A percentile compares a stretch with the other conserved stretches of the same genome.
Conservation (phyloP, 331 rosid genomes). For the Malus hybrid region DNA sequence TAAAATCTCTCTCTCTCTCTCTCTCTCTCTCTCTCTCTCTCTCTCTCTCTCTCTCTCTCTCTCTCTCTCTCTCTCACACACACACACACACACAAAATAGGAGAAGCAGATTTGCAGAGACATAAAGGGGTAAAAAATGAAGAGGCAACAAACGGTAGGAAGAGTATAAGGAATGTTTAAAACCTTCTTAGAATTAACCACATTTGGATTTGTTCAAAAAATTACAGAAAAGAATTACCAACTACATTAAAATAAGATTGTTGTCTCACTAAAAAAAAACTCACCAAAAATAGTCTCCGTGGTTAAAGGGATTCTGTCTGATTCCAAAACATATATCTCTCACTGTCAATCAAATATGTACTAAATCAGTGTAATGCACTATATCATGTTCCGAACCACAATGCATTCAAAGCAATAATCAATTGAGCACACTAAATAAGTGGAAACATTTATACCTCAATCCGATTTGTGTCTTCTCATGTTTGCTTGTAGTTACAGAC, state of each 20-base stretch:
- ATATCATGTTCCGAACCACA: too few relatives aligned
- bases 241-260: not conserved
- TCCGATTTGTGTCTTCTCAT: too few relatives aligned
- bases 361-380: too few relatives aligned
- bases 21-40: too few relatives aligned
- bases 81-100: not conserved
- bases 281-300: not conserved
- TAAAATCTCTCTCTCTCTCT: not conserved
- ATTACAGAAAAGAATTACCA: too few relatives aligned
- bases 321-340: not conserved
- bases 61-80: too few relatives aligned
- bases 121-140: not conserved
- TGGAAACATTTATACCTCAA: too few relatives aligned
- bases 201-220: too few relatives aligned
- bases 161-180: not conserved
- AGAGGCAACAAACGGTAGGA: not conserved
- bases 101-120: not conserved
- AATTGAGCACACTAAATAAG: too few relatives aligned
- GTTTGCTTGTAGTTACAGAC: too few relatives aligned
- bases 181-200: not conserved
- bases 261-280: not conserved
- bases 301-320: constrained; percentile 12
- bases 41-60: not conserved
- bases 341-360: not conserved
- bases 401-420: too few relatives aligned